Evolutionary conservation across 331 rosid species (phyloP).

Genomic region (Quercus lobata): DNA sequence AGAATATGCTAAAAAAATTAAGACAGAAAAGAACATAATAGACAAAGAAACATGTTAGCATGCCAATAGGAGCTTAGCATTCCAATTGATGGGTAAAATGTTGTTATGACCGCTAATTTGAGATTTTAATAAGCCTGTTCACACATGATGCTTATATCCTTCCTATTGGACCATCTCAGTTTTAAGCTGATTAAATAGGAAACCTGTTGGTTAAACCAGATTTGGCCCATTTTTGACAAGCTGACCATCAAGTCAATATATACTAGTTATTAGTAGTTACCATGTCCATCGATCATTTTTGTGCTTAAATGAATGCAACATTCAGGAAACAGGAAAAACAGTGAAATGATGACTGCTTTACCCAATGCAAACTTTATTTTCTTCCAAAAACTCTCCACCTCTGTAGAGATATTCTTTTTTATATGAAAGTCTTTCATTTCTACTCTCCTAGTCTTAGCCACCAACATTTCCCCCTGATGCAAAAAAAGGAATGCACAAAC

Average conservation of each 20-base stretch:
- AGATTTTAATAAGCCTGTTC: background rate
- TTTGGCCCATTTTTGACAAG: background rate
- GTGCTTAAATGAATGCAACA: too few species aligned
- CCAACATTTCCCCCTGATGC: background rate
- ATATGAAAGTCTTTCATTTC: background rate
- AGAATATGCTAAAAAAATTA: background rate
- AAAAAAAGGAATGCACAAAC: background rate
- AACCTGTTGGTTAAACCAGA: background rate
- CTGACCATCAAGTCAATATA: background rate
- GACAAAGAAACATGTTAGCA: background rate
- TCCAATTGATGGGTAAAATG: background rate
- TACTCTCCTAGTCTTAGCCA: background rate
- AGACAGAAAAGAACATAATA: background rate
- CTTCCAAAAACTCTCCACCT: background rate
- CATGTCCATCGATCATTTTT: background rate
- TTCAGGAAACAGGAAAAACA: too few species aligned
- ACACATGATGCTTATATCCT: background rate
- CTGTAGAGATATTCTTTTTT: background rate
- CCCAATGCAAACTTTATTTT: background rate
- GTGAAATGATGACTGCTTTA: background rate
- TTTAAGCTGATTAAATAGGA: background rate
- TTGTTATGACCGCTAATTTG: background rate
- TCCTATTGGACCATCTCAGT: background rate
- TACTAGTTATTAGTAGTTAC: background rate
- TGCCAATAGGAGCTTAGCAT: background rate